phyloP scores from a whole-genome alignment of 2,329 filamentous ascomycete genomes.

The Apiospora phragmitis region DNA sequence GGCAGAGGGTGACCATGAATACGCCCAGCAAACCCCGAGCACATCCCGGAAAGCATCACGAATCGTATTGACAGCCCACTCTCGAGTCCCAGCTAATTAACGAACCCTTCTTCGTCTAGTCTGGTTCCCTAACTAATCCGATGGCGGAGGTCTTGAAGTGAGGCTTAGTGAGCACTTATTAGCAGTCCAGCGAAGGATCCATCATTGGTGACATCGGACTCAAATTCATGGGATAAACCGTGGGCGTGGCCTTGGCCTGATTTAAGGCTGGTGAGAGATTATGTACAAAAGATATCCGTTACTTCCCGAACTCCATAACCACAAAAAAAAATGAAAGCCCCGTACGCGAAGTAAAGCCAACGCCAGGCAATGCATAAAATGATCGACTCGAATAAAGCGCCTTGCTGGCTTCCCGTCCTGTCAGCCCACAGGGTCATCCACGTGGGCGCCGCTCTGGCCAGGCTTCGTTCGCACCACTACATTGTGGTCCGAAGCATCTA shows the following conservation, averaged over 20 bases:
- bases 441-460: neutral
- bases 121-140: neutral
- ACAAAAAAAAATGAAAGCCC: neutral
- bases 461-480: neutral
- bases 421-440: neutral
- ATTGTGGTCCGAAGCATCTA: neutral
- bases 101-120: neutral
- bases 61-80: neutral
- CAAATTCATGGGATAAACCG: neutral
- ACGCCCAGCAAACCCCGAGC: neutral
- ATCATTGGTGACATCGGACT: neutral
- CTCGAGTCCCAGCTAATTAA: neutral
- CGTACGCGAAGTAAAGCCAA: conserved; percentile 15
- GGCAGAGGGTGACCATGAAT: neutral
- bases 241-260: neutral
- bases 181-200: neutral
- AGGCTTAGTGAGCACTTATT: neutral
- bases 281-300: neutral
- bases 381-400: conserved; percentile 8
- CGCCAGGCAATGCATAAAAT: conserved; percentile 28
- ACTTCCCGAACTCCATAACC: neutral
- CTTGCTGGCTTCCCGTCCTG: neutral
- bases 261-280: neutral
- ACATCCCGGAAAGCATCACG: neutral
- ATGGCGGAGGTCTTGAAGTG: neutral